Evolutionary conservation across 108 stramenopile genomes (phyloP), one percentile per base, ranked within the genome.

Genomic region (Skeletonema costatum): DNA sequence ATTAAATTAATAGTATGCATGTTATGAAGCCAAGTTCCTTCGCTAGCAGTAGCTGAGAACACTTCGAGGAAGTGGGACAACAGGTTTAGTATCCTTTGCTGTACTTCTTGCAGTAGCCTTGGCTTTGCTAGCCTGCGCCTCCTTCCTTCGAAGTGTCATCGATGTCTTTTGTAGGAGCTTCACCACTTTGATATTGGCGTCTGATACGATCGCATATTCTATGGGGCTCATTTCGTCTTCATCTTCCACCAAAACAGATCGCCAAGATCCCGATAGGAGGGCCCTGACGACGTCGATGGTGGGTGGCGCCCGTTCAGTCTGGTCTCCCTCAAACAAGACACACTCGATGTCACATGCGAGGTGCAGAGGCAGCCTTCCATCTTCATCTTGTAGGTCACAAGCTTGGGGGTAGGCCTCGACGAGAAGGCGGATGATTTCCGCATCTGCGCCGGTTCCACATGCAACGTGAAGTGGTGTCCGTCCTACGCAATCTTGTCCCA

Each of bases 391-490:
- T n/a, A 88, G 65, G 30, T 46, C 51, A 60, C 86, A 89, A 32
- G 89, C 80, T 31, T 82, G 74, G 19, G 87, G 89, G 72, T 80
- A 90, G 32, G 83, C 86, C 21, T 75, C 60, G 11, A 65, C 73
- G 8, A 94, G 77, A 31, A 87, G 42, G 31, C 76, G 17, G 16
- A 94, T 62, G 12, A 87, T 89, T 35, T 84, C 81, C 0, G 75
- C 66, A 32, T 77, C 74, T 1, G 87, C 91, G 14, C 93, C 86
- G 32, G 84, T 87, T 30, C 85, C 89, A 69, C 85, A 86, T 0
- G 91, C 90, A 39, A 90, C 81, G 58, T 94, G 93, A 56, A 94
- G 75, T 0, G 93, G 90, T 0, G 93, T 94, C 1, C 93, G 87
- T 10, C 74, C 70, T 29, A 85, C 72, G 17, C 78, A 86, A 67